Conservation (phyloP, 352 stramenopile genomes). For the Peronospora belbahrii region DNA sequence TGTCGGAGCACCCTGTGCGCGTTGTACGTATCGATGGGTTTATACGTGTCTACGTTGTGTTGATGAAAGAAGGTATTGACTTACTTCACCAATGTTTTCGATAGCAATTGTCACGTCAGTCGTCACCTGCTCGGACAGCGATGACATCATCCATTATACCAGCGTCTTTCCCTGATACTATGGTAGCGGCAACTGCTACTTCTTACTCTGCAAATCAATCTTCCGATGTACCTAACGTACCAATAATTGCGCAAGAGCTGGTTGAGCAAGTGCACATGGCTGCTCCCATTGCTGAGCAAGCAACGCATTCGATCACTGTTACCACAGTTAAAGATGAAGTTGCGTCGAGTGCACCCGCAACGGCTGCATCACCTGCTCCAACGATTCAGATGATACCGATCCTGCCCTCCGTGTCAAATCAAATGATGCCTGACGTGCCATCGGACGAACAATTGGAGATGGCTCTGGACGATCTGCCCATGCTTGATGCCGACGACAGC, state of each 20-base stretch:
- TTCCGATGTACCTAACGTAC: background rate
- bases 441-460: slow-evolving; percentile 70
- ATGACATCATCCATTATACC: slow-evolving; percentile 1
- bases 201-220: background rate
- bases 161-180: slow-evolving; percentile 5
- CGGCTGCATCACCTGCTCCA: background rate
- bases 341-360: background rate
- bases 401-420: slow-evolving; percentile 22
- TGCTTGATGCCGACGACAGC: slow-evolving; percentile 64
- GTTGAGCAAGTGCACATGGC: slow-evolving; percentile 8
- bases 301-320: background rate
- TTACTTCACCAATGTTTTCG: background rate
- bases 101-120: slow-evolving; percentile 26
- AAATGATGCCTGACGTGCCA: slow-evolving; percentile 34
- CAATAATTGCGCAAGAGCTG: background rate
- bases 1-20: slow-evolving; percentile 46
- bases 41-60: background rate
- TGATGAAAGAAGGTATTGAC: background rate
- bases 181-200: background rate
- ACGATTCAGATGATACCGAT: slow-evolving; percentile 24
- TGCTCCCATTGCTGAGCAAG: background rate
- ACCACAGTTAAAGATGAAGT: slow-evolving; percentile 12
- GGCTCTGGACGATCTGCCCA: slow-evolving; percentile 59
- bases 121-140: slow-evolving; percentile 15
- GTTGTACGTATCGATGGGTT: slow-evolving; percentile 34